Evolutionary conservation across 768 basidiomycete genomes (phyloP), one percentile per base, ranked within the genome.

Genomic region (Mycena belliarum): DNA sequence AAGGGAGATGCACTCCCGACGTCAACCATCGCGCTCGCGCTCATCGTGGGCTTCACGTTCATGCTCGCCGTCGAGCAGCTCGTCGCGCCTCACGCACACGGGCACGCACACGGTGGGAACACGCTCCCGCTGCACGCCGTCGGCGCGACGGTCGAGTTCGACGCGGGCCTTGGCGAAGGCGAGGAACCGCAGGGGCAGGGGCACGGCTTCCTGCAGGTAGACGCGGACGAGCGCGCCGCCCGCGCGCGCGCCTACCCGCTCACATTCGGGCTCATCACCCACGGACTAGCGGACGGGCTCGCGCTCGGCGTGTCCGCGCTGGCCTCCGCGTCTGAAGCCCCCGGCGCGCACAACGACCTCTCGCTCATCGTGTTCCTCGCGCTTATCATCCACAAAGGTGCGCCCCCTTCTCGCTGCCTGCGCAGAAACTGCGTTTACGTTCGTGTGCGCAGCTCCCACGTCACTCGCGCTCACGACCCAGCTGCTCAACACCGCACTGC

Each of bases 251-350:
- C 87, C 10, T 83, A 87, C 49, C 80, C 94, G 35, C 79, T 95
- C 35, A 92, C 94, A 0, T 72, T 98, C 10, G 97, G 95, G 1
- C 76, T 98, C 43, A 80, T 93, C 24, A 82, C 94, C 24, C 96
- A 99, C 68, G 91, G 87, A 1, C 78, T 95, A 46, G 91, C 94
- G 0, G 97, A 99, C 71, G 95, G 97, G 4, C 85, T 97, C 55
- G 93, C 93, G 3, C 76, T 98, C 37, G 97, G 96, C 23, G 89
- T 94, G 20, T 88, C 90, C 3, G 79, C 82, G 14, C 73, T 87
- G n/a, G n/a, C n/a, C n/a, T n/a, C n/a, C 35, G 70, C 73, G 29
- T 71, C 73, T 21, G 38, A 24, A 32, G 40, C 57, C 4, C 57
- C n/a, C n/a, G n/a, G n/a, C n/a, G n/a, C 67, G 11, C 72, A 76